Conservation (phyloP, 169 alveolate genomes). For the Toxoplasma gondii region DNA sequence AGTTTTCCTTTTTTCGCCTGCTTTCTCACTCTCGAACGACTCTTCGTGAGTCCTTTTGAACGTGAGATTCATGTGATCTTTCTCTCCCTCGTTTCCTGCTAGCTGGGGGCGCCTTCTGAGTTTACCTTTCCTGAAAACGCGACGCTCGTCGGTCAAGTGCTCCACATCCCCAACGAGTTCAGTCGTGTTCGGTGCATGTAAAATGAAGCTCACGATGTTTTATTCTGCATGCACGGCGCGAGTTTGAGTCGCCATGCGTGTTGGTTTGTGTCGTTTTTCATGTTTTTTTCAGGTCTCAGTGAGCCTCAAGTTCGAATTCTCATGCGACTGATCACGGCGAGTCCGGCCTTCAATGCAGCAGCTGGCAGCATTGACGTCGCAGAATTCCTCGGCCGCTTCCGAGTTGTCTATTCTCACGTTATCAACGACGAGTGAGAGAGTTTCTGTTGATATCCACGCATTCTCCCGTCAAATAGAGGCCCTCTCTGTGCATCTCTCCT, state of each 20-base stretch:
- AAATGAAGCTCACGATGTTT: no score
- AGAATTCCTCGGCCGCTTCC: slow-evolving; percentile 84
- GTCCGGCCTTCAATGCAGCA: slow-evolving; percentile 76
- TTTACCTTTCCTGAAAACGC: no score
- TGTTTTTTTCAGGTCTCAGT: slow-evolving; percentile 74
- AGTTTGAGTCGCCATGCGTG: background rate
- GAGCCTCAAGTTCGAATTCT: slow-evolving; percentile 85
- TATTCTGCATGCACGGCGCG: no score
- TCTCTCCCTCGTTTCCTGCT: no score
- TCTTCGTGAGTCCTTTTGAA: no score
- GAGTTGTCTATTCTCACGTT: slow-evolving; percentile 81
- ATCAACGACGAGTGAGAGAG: slow-evolving; percentile 73
- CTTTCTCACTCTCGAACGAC: no score
- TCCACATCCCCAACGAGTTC: no score
- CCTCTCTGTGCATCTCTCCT: background rate
- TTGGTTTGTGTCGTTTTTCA: background rate
- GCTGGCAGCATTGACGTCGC: slow-evolving; percentile 81
- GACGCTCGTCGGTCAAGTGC: no score
- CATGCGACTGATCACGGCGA: slow-evolving; percentile 80
- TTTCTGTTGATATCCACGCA: background rate
- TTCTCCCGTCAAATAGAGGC: background rate
- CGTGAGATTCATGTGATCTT: no score
- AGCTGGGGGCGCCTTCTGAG: no score
- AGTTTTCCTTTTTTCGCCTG: no score
- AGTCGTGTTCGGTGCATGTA: no score